Evolutionary conservation across 169 alveolate genomes (phyloP), one percentile per base, ranked within the genome.

Genomic region (Babesia sp.): DNA sequence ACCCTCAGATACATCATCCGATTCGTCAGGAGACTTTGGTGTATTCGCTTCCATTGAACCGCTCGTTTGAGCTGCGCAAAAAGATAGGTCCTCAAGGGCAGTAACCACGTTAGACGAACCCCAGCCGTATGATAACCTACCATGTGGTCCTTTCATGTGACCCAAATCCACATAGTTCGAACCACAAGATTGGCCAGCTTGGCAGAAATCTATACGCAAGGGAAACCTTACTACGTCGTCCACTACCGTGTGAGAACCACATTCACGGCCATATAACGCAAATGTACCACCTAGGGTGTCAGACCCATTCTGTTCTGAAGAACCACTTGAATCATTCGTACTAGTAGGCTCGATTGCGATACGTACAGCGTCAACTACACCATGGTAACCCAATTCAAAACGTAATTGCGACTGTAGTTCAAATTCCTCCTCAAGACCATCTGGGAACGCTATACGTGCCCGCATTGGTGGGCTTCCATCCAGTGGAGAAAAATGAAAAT

Each of bases 41-140:
- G 20, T 18, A 20, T 33, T 45, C 31, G 51, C 41, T 2, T 24
- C 53, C 7, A 28, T 18, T 1, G 2, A 29, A 26, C 46, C 28
- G 33, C 33, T 9, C 39, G 28, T 28, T 11, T 36, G 56, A 9
- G 41, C 16, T 1, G 58, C 18, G 51, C 74, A 64, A 46, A 64
- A 46, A 5, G 59, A 46, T 12, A 64, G 39, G 12, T 45, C 74
- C 11, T 16, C 54, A 1, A 64, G 12, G 18, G 24, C 33, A 22
- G 63, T n/a, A 4, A 64, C 42, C 42, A 50, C 61, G 29, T 64
- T 64, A 14, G 74, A 46, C 16, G 74, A 2, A 56, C 64, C 51
- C 89, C 89, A 81, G 9, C 89, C 89, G 37, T 54, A 81, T 16
- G 70, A 71, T 12, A 81, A 39, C 33, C 84, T 26, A 39, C 67